Conservation (phyloP, 331 rosid genomes). For the Telfairia occidentalis region DNA sequence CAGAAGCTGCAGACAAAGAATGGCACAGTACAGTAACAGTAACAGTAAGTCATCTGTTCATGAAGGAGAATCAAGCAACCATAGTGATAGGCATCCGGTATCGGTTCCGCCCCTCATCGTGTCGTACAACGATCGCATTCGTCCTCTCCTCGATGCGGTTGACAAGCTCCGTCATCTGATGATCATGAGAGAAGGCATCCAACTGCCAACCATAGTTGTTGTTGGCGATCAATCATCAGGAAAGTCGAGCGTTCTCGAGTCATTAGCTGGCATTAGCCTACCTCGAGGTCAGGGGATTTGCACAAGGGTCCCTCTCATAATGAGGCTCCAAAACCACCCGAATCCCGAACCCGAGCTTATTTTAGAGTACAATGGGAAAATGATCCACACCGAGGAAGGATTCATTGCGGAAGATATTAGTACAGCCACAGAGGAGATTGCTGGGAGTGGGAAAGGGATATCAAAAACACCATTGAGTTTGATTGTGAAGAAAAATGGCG, state of each 20-base stretch:
- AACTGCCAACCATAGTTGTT: slow-evolving; percentile 18
- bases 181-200: slow-evolving; percentile 19
- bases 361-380: slow-evolving; percentile 7
- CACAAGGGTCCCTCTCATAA: slow-evolving; percentile 18
- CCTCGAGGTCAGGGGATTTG: slow-evolving; percentile 21
- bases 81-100: background rate
- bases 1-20: background rate
- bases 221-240: slow-evolving; percentile 19
- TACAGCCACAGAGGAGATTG: slow-evolving; percentile 17
- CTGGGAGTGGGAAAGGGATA: slow-evolving; percentile 15
- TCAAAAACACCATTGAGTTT: slow-evolving; percentile 11
- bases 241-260: slow-evolving; percentile 20
- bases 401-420: slow-evolving; percentile 9
- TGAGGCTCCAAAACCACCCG: slow-evolving; percentile 12
- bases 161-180: slow-evolving; percentile 14
- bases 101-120: background rate
- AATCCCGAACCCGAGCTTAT: background rate
- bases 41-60: slow-evolving; percentile 4
- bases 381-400: background rate
- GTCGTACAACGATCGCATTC: slow-evolving; percentile 14
- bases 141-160: slow-evolving; percentile 13
- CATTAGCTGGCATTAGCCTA: slow-evolving; percentile 15
- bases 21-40: background rate
- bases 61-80: background rate
- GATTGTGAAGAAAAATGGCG: slow-evolving; percentile 16